phyloP scores from a whole-genome alignment of 2,329 filamentous ascomycete genomes.

The Annulohypoxylon truncatum region DNA sequence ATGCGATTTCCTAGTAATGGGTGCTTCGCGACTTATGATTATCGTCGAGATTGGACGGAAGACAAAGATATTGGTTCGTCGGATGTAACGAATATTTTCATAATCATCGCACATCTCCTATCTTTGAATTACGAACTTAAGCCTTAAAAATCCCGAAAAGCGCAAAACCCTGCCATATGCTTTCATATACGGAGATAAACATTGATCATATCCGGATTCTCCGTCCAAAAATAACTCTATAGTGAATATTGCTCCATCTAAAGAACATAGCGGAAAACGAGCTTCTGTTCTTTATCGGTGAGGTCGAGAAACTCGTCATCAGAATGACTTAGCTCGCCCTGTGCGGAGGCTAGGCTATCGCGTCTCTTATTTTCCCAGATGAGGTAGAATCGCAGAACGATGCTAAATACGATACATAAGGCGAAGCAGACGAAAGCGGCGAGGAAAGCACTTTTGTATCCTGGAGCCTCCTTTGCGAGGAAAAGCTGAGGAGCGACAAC shows the following conservation, averaged over 20 bases:
- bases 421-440: constrained; percentile 71
- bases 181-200: neutral
- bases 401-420: constrained; percentile 59
- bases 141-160: neutral
- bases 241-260: neutral
- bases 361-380: constrained; percentile 64
- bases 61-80: neutral
- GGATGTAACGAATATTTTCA: neutral
- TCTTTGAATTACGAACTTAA: neutral
- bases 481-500: constrained; percentile 65
- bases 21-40: neutral
- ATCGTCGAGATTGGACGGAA: neutral
- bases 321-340: constrained; percentile 14
- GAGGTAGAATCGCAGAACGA: constrained; percentile 63
- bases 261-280: constrained; percentile 42
- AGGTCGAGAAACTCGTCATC: constrained; percentile 42
- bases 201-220: neutral
- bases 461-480: constrained; percentile 65
- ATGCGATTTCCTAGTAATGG: neutral
- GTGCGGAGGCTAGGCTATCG: constrained; percentile 47
- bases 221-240: neutral
- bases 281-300: constrained; percentile 42
- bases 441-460: constrained; percentile 71
- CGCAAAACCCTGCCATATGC: neutral
- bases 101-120: neutral